Evolutionary conservation across 2,329 filamentous ascomycete species (phyloP).

Genomic region (Microdochium bolleyi): DNA sequence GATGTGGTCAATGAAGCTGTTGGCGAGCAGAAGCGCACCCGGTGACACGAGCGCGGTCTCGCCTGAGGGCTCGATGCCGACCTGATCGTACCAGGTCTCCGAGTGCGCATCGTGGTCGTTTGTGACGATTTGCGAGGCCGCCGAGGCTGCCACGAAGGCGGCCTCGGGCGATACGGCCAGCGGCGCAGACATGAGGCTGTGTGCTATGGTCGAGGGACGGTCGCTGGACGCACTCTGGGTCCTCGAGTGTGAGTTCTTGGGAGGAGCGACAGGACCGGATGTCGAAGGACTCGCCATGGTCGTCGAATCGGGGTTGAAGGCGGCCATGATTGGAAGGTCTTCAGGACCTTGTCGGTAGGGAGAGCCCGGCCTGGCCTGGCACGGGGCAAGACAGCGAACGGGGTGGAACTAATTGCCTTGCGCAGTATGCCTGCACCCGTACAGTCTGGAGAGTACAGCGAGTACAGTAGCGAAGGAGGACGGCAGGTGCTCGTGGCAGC

Average conservation of each 20-base stretch:
- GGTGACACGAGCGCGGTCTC: constrained; percentile 67
- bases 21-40: constrained; percentile 69
- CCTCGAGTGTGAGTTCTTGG: constrained; percentile 29
- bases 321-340: not conserved
- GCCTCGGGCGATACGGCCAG: constrained; percentile 65
- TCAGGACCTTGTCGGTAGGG: too few relatives aligned
- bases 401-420: not conserved
- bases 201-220: constrained; percentile 51
- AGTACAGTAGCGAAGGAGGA: not conserved
- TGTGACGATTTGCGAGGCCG: constrained; percentile 86
- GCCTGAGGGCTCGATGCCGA: constrained; percentile 55
- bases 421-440: not conserved
- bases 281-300: constrained; percentile 1
- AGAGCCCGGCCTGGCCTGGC: not conserved
- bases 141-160: constrained; percentile 79
- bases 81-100: constrained; percentile 61
- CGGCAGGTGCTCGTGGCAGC: not conserved
- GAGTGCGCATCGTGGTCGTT: constrained; percentile 75
- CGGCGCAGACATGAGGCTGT: constrained; percentile 58
- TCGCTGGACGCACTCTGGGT: constrained; percentile 65
- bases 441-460: not conserved
- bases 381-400: not conserved
- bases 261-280: not conserved
- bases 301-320: not conserved
- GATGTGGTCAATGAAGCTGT: constrained; percentile 88